phyloP scores from a whole-genome alignment of 2,329 filamentous ascomycete genomes.

The Alternaria tenuissima region DNA sequence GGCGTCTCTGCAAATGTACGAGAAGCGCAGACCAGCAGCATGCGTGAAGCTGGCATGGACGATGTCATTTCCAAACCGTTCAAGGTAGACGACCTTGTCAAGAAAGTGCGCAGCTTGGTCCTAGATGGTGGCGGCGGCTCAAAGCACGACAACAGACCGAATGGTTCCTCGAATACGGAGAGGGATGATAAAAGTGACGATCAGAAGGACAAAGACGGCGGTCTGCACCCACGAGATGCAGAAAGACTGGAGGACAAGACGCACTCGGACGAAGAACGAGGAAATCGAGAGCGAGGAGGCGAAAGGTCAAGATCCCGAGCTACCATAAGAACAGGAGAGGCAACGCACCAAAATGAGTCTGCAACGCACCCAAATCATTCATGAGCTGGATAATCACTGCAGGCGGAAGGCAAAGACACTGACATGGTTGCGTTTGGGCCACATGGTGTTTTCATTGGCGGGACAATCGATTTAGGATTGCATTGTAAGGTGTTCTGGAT shows the following conservation, averaged over 20 bases:
- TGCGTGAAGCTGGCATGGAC: constrained; percentile 50
- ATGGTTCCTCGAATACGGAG: neutral
- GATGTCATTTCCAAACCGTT: constrained; percentile 52
- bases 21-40: constrained; percentile 43
- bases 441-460: neutral
- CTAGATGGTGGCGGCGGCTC: constrained; percentile 15
- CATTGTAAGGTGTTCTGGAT: constrained; percentile 14
- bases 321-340: neutral
- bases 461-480: neutral
- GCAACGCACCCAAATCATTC: neutral
- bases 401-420: too few relatives aligned
- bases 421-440: neutral
- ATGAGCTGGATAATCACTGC: neutral
- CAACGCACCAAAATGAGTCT: neutral
- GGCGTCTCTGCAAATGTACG: constrained; percentile 53
- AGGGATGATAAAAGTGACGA: neutral
- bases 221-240: neutral
- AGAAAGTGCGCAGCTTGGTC: constrained; percentile 37
- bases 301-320: constrained; percentile 15
- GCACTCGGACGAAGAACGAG: neutral
- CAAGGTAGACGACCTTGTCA: constrained; percentile 48
- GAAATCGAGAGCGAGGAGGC: constrained; percentile 14
- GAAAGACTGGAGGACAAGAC: neutral
- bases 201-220: neutral
- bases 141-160: constrained; percentile 14